Conservation (phyloP, 2,329 filamentous ascomycete species). For the Ophiostoma ips region DNA sequence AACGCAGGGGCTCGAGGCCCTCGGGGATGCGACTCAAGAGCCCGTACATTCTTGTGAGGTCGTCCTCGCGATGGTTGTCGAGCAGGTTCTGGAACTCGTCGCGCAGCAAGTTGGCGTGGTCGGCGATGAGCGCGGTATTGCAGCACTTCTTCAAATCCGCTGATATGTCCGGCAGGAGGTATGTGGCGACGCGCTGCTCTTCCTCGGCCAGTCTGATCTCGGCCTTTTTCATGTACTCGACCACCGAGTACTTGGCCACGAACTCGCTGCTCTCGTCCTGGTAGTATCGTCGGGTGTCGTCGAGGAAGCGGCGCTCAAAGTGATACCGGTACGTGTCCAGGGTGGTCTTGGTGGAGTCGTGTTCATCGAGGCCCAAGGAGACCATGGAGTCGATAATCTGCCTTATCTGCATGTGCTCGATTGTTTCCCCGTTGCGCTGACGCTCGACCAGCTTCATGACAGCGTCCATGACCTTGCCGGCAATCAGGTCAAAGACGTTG, state of each 20-base stretch:
- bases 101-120: slow-evolving; percentile 71
- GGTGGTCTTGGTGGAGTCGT: slow-evolving; percentile 83
- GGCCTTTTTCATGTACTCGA: slow-evolving; percentile 99
- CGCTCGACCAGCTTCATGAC: slow-evolving; percentile 93
- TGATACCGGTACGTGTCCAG: slow-evolving; percentile 86
- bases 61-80: slow-evolving; percentile 87
- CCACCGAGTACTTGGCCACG: slow-evolving; percentile 89
- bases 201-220: slow-evolving; percentile 81
- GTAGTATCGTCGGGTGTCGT: slow-evolving; percentile 75
- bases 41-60: slow-evolving; percentile 93
- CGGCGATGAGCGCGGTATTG: slow-evolving; percentile 76
- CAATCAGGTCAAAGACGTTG: slow-evolving; percentile 74
- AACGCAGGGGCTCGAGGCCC: slow-evolving; percentile 75
- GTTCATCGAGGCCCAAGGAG: slow-evolving; percentile 84
- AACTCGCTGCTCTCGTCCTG: slow-evolving; percentile 86
- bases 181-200: slow-evolving; percentile 83
- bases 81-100: slow-evolving; percentile 93
- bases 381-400: slow-evolving; percentile 94
- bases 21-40: slow-evolving; percentile 80
- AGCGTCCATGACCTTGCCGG: slow-evolving; percentile 82
- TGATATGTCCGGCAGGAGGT: slow-evolving; percentile 82
- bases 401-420: slow-evolving; percentile 94
- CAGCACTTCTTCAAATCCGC: slow-evolving; percentile 72
- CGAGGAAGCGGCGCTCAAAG: slow-evolving; percentile 87
- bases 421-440: slow-evolving; percentile 93